Conservation (phyloP, 192 early-diverging fungal genomes). For the Backusella australiensis region DNA sequence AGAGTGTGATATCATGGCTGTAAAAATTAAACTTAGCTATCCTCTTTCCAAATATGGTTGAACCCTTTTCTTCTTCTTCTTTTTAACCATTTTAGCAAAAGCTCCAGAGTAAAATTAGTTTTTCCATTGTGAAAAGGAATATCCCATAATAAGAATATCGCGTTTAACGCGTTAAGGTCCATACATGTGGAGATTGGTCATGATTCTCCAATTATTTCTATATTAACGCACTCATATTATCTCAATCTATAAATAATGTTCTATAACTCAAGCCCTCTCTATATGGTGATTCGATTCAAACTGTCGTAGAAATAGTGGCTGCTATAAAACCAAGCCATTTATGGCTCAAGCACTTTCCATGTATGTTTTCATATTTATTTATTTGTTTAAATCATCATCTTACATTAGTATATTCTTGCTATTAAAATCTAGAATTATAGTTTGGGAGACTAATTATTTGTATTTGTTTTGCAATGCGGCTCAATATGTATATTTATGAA, state of each 20-base stretch:
- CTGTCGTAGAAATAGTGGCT: not conserved
- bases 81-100: not conserved
- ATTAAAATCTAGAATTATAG: too few relatives aligned
- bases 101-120: not conserved
- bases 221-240: not conserved
- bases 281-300: too few relatives aligned
- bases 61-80: not conserved
- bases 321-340: not conserved
- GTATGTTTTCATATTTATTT: not conserved
- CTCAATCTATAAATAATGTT: too few relatives aligned
- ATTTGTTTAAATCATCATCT: not conserved
- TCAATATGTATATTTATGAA: not conserved
- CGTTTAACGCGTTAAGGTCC: not conserved
- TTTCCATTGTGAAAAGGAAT: not conserved
- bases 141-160: not conserved
- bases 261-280: too few relatives aligned
- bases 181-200: not conserved
- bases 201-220: not conserved
- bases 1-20: not conserved
- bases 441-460: not conserved
- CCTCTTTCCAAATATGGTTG: not conserved
- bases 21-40: not conserved
- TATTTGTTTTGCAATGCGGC: not conserved
- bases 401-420: not conserved
- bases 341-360: not conserved